These are phyloP conservation scores for Coniosporium apollinis DNA, from an alignment of 495 filamentous ascomycete genomes.

Conservation along the genomic window DNA sequence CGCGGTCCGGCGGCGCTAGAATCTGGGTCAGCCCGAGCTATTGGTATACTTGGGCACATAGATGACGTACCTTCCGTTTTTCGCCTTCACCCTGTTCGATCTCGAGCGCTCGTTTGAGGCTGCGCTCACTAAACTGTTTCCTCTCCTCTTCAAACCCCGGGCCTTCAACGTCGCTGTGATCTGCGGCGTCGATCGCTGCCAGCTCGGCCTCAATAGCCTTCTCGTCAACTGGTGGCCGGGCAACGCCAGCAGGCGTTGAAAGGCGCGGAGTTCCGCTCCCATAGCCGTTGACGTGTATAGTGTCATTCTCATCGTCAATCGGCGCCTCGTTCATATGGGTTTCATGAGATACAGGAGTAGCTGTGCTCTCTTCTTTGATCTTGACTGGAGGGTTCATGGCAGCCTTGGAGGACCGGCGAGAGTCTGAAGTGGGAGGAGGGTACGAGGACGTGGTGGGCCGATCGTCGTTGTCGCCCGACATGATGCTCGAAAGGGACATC, in stretches of 20 bases:
- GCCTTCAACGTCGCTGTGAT: conserved; percentile 45
- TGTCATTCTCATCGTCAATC: too few species aligned
- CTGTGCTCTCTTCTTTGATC: too few species aligned
- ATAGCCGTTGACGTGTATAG: too few species aligned
- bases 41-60: too few species aligned
- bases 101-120: conserved; percentile 26
- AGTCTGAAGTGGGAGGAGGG: not conserved
- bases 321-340: too few species aligned
- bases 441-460: not conserved
- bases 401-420: not conserved
- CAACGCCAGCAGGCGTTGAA: too few species aligned
- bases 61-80: conserved; percentile 36
- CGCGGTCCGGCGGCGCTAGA: conserved; percentile 38
- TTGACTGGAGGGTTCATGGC: conserved; percentile 20
- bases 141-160: conserved; percentile 44
- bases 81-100: conserved; percentile 38
- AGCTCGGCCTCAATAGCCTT: conserved; percentile 46
- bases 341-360: too few species aligned
- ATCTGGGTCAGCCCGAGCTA: too few species aligned
- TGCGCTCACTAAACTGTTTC: conserved; percentile 1
- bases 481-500: conserved; percentile 84
- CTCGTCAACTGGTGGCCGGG: too few species aligned
- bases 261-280: too few species aligned
- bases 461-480: conserved; percentile 23
- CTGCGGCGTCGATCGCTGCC: conserved; percentile 46